Percentiles rank a stretch among this genome's conserved stretches.
phyloP scores from a whole-genome alignment of 2,329 filamentous ascomycete genomes.

The Aspergillus tamarii region DNA sequence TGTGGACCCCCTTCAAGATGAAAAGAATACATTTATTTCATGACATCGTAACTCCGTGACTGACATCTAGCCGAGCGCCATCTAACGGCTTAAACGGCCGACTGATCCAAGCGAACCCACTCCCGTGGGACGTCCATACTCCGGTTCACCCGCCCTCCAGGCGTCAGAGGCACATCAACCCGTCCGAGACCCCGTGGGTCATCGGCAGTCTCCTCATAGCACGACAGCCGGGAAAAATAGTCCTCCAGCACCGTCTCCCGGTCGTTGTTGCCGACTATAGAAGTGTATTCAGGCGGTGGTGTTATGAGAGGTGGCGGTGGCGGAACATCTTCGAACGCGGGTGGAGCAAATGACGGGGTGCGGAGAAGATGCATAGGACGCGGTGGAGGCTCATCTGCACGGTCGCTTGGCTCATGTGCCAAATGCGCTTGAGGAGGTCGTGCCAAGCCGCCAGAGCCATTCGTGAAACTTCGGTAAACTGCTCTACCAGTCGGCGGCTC shows the following conservation, averaged over 20 bases:
- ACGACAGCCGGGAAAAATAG: constrained; percentile 79
- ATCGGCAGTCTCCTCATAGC: constrained; percentile 65
- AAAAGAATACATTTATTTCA: constrained; percentile 5
- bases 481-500: constrained; percentile 27
- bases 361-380: constrained; percentile 84
- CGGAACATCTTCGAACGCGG: constrained; percentile 80
- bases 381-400: constrained; percentile 47
- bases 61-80: not conserved
- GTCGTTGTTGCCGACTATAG: constrained; percentile 70
- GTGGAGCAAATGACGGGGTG: constrained; percentile 83
- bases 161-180: constrained; percentile 64
- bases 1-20: not conserved
- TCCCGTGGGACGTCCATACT: constrained; percentile 66
- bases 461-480: constrained; percentile 43
- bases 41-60: constrained; percentile 13
- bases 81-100: constrained; percentile 15
- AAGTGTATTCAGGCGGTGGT: constrained; percentile 82
- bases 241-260: constrained; percentile 74
- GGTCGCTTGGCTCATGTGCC: constrained; percentile 49
- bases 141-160: constrained; percentile 63
- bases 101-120: constrained; percentile 51
- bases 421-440: constrained; percentile 55
- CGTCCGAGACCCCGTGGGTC: constrained; percentile 51
- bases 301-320: constrained; percentile 75
- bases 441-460: constrained; percentile 45